Base-by-base conservation (phyloP, 306 rosid species). In the Cicer pinnatifidum region DNA sequence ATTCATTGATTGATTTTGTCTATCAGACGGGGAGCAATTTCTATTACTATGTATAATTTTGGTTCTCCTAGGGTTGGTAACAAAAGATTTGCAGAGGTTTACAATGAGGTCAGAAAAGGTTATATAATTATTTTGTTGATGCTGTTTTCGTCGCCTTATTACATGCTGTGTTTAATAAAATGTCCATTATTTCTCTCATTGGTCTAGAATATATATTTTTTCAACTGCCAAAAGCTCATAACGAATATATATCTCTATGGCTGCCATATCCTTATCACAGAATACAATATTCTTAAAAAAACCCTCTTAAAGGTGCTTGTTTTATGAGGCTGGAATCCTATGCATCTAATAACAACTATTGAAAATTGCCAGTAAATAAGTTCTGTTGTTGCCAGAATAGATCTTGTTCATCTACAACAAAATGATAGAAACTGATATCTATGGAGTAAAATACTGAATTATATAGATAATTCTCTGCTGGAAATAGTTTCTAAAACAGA, bases 1-100 rank as follows among this genome's bases (percentile, higher is more conserved):
- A 67, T 47, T 45, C 11, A 45, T 67, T 12, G 45, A 12, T 44
- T 62, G 47, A 23, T 75, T 61, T 17, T 82, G 73, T 78, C 20
- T 67, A 12, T 17, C 74, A 94, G 97, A 90, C 64, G 38, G 33
- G 92, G 89, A 80, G 90, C 85, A 66, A 88, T 94, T 75, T 77
- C 85, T 28, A 78, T 94, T 74, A 87, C 95, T 54, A 89, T 91
- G 98, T 94, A 94, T 78, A 94, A 94, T 86, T 94, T 94, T 6
- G 98, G 98, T 82, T 94, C 97, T 85, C 98, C 98, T 41, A 86
- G 98, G 86, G 97, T 91, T 71, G 98, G 97, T 71, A 94, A 94
- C 90, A 91, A 76, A 87, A 83, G 78, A 84, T 94, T 94, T 83
- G 97, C 96, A 16, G 91, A 93, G 77, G 52, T 88, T 75, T 94